These are phyloP conservation scores for Monascus ruber DNA, from an alignment of 2,329 filamentous ascomycete species.

Conservation along the genomic window DNA sequence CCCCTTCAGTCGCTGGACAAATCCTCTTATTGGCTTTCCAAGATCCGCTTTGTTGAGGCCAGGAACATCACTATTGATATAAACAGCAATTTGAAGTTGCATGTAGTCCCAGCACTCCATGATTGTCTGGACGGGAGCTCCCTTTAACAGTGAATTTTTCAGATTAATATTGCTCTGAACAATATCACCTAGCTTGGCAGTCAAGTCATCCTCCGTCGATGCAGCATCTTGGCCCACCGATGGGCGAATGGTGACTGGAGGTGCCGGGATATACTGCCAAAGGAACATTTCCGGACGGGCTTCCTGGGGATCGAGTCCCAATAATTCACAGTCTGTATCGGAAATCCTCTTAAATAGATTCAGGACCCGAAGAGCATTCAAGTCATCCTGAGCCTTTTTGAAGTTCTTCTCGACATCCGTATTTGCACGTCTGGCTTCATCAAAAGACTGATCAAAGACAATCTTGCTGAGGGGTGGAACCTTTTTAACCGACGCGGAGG, in stretches of 20 bases:
- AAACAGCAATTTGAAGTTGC: slow-evolving; percentile 90
- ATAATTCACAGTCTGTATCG: slow-evolving; percentile 74
- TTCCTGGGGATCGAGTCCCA: slow-evolving; percentile 77
- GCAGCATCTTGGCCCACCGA: slow-evolving; percentile 88
- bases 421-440: slow-evolving; percentile 63
- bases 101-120: slow-evolving; percentile 99
- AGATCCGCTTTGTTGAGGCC: slow-evolving; percentile 81
- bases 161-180: slow-evolving; percentile 85
- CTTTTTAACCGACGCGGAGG: slow-evolving; percentile 78
- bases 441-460: slow-evolving; percentile 76
- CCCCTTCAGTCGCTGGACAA: slow-evolving; percentile 90
- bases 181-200: slow-evolving; percentile 93
- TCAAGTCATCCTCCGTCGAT: slow-evolving; percentile 93
- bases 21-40: slow-evolving; percentile 80
- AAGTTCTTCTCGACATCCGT: slow-evolving; percentile 81
- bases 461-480: slow-evolving; percentile 69
- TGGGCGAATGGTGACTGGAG: slow-evolving; percentile 85
- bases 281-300: slow-evolving; percentile 93
- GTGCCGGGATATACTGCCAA: slow-evolving; percentile 91
- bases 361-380: slow-evolving; percentile 78
- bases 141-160: slow-evolving; percentile 67
- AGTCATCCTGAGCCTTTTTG: slow-evolving; percentile 84
- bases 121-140: slow-evolving; percentile 73
- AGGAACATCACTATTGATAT: slow-evolving; percentile 93
- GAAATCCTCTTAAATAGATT: slow-evolving; percentile 86